A percentile compares a stretch with the other conserved stretches of the same genome.
These are phyloP conservation scores for Gentiana dahurica DNA, from an alignment of 257 asterid genomes.

Conservation along the genomic window DNA sequence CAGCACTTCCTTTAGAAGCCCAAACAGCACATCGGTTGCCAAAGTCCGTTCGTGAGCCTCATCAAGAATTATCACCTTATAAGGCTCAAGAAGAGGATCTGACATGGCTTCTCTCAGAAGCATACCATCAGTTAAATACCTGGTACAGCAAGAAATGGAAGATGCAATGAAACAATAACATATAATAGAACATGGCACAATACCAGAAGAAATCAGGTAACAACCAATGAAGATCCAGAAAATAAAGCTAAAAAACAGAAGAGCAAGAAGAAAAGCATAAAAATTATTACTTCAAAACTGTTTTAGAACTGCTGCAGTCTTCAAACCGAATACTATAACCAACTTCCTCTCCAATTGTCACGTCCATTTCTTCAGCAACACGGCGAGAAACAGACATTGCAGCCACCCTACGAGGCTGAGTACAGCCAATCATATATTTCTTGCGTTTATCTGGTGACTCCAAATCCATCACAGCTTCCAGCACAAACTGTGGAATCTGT, in stretches of 20 bases:
- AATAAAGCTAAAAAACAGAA: background rate
- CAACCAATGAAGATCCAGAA: background rate
- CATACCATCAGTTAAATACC: constrained; percentile 98
- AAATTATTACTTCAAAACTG: constrained; percentile 57
- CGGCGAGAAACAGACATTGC: constrained; percentile 98
- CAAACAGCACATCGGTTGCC: constrained; percentile 94
- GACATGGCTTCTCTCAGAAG: constrained; percentile 99
- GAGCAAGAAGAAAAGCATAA: no score
- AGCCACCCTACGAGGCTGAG: constrained; percentile 97
- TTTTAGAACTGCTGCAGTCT: constrained; percentile 81
- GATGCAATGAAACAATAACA: background rate
- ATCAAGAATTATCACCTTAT: constrained; percentile 91
- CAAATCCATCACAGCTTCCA: constrained; percentile 51
- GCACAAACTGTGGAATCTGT: constrained; percentile 95
- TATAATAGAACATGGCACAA: background rate
- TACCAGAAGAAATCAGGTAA: background rate
- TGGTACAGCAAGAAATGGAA: constrained; percentile 12
- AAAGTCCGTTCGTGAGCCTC: constrained; percentile 98
- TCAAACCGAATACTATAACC: constrained; percentile 97
- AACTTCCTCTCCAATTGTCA: constrained; percentile 91
- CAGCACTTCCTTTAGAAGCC: constrained; percentile 87
- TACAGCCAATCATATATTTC: constrained; percentile 91
- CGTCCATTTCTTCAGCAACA: constrained; percentile 99
- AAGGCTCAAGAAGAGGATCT: constrained; percentile 86
- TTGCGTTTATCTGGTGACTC: constrained; percentile 63